phyloP scores from a whole-genome alignment of 2,329 filamentous ascomycete species.

The Colletotrichum lini region DNA sequence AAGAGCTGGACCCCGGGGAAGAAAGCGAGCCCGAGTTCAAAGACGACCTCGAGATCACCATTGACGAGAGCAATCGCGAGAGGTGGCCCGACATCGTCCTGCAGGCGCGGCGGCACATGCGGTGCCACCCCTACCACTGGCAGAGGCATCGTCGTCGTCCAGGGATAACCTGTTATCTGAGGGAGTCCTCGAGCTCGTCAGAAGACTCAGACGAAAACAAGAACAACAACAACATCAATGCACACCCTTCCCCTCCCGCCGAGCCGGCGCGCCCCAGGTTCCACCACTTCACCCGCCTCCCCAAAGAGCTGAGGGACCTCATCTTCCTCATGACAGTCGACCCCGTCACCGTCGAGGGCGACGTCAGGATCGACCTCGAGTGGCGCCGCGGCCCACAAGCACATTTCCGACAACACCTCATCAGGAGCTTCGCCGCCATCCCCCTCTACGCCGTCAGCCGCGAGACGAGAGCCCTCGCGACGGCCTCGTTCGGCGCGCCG shows the following conservation, averaged over 20 bases:
- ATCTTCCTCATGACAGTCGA: neutral
- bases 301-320: neutral
- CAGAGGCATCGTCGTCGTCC: neutral
- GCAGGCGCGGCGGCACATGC: conserved; percentile 8
- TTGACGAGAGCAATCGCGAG: neutral
- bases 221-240: neutral
- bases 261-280: neutral
- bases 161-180: neutral
- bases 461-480: conserved; percentile 2
- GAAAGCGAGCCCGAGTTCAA: neutral
- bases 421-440: neutral
- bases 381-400: conserved; percentile 5
- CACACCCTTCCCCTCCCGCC: neutral
- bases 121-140: neutral
- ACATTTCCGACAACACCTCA: neutral
- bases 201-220: neutral
- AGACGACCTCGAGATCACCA: neutral
- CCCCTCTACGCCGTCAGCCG: conserved; percentile 13
- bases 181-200: neutral
- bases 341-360: neutral
- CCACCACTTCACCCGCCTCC: neutral
- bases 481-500: neutral
- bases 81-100: neutral
- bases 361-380: neutral
- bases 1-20: neutral